A percentile compares a stretch with the other conserved stretches of the same genome.
These are phyloP conservation scores for Vitis labrusca DNA, from an alignment of 164 flowering plant species.

Conservation along the genomic window DNA sequence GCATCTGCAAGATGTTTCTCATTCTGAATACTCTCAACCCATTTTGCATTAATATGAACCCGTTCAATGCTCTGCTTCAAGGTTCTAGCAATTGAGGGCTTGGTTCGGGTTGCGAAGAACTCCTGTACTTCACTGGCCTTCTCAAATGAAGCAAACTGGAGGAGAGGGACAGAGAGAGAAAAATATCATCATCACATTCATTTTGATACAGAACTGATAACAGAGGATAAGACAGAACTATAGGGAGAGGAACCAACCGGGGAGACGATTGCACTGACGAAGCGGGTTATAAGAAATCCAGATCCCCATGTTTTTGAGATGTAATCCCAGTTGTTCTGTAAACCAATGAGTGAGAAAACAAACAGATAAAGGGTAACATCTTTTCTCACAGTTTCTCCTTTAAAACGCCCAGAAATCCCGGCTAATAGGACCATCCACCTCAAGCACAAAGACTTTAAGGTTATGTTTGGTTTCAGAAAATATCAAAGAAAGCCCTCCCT, in stretches of 20 bases:
- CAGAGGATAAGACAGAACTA: constrained; percentile 1
- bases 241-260: constrained; percentile 41
- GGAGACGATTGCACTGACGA: constrained; percentile 71
- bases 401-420: no score
- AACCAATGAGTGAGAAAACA: not conserved
- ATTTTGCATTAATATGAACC: constrained; percentile 71
- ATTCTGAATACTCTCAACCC: constrained; percentile 63
- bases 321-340: constrained; percentile 83
- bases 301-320: constrained; percentile 69
- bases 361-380: not conserved
- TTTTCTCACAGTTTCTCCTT: not conserved
- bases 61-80: constrained; percentile 94
- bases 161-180: not conserved
- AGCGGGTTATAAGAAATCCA: constrained; percentile 73
- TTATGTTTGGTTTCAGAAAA: no score
- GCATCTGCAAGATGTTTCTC: constrained; percentile 64
- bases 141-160: constrained; percentile 73
- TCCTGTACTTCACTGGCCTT: constrained; percentile 75
- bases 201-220: not conserved
- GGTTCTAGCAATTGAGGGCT: constrained; percentile 73
- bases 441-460: no score
- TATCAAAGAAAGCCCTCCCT: no score
- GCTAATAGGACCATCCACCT: no score
- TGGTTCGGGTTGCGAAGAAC: constrained; percentile 61
- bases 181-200: not conserved